Base-by-base conservation (phyloP, 1,139 yeast species). In the Candida dubliniensis region DNA sequence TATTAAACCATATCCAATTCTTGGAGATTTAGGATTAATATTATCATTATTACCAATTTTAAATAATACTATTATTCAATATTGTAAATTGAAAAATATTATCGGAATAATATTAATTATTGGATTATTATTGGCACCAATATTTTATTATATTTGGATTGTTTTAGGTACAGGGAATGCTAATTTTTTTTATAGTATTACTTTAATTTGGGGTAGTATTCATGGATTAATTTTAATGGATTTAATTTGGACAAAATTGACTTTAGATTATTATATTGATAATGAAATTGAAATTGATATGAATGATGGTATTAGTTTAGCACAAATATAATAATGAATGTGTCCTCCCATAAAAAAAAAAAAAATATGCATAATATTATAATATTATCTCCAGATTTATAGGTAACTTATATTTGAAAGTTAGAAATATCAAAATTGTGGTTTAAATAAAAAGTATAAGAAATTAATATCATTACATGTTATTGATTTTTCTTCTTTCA, bases 81-180 rank as follows among this genome's bases (percentile, higher is more conserved):
- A 67, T 45, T 64, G 74, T 50, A 66, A 64, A 45, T 64, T 60
- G 52, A 57, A 63, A 40, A 58, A 54, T 58, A 63, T 64, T 56
- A 68, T 61, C 3, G 71, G 69, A 0, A 57, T 78, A 30, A 63
- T 84, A 2, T 54, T 71, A 31, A 51, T 71, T 25, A 64, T 70
- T 14, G 57, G 67, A 33, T 58, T 71, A 44, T 54, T 72, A 2
- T 73, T 93, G 40, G 82, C 95, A 2, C 98, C 98, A 0, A 84
- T 90, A 9, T 93, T 93, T 62, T 90, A 90, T 69, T 90, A 89
- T 61, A 77, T 95, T 51, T 93, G 99, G 99, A 88, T 93, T 53
- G 87, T 86, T 44, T 74, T 89, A 48, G 97, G 97, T 11, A 89
- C 95, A 27, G 99, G 98, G 24, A 93, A 93, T 67, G 84, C 97